Evolutionary conservation across 257 asterid genomes (phyloP).

Genomic region (Echites panduratus): DNA sequence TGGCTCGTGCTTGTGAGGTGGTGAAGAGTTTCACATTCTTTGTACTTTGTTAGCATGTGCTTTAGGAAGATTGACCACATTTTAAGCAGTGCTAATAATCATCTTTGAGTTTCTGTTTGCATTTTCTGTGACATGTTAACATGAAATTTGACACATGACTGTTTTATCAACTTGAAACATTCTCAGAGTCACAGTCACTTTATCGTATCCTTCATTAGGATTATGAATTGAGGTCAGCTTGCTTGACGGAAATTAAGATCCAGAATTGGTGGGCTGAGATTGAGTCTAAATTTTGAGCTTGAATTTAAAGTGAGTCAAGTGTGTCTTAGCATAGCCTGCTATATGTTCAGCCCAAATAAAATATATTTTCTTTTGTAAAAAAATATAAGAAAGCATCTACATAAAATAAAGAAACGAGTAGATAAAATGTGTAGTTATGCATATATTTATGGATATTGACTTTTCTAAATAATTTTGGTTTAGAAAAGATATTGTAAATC

Average conservation of each 20-base stretch:
- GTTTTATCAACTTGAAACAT: neutral
- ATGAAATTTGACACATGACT: neutral
- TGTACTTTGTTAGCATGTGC: neutral
- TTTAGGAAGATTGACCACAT: neutral
- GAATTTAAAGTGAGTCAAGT: too few species aligned
- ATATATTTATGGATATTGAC: neutral
- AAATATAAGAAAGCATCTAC: too few species aligned
- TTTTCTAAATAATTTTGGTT: neutral
- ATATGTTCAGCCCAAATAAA: neutral
- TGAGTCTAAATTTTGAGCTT: too few species aligned
- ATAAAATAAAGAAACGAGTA: neutral
- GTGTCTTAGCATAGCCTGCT: neutral
- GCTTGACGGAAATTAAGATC: too few species aligned
- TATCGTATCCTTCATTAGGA: neutral
- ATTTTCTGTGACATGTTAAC: neutral
- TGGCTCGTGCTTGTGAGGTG: neutral
- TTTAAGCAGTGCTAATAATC: neutral
- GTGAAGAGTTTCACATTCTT: neutral
- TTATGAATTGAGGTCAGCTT: neutral
- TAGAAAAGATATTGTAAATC: neutral
- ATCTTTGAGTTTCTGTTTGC: neutral
- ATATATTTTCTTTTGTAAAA: too few species aligned
- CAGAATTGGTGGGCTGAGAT: too few species aligned
- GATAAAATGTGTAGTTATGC: neutral
- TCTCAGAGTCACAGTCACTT: neutral